Base-by-base conservation (phyloP, 225 moss, liverwort and hornwort genomes). In the Rhytidiadelphus loreus region DNA sequence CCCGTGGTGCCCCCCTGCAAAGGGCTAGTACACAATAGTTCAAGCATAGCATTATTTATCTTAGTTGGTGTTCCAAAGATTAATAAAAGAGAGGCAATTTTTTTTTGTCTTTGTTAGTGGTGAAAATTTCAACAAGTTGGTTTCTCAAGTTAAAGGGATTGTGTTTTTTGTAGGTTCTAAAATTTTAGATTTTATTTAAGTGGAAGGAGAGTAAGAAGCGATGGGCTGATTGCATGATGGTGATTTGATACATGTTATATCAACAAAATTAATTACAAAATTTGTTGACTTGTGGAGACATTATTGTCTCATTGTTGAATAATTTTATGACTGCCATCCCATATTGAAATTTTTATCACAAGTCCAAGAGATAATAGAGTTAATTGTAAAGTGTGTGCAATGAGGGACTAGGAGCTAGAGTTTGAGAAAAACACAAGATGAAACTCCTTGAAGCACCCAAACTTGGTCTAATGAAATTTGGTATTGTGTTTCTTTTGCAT, bases 371-470 rank as follows among this genome's bases (percentile, higher is more conserved):
- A 57, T 3, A 9, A 65, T 35, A 35, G 30, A 18, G 10, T 18
- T 9, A 35, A 35, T 35, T 4, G 8, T 35, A 35, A 33, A 29
- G 29, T 61, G 18, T 64, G 9, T 35, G 33, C 64, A 33, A 64
- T 9, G 33, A 9, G 5, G 33, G 33, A 64, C 9, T 2, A 18
- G 0, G 33, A 63, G 2, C 7, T 0, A 0, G 33, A 35, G 35
- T 33, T 64, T 33, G 33, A 35, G 18, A 64, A 63, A 63, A 63
- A 35, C 0, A 9, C 8, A 65, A 0, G 35, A 19, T 10, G 2
- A 64, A 64, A 35, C 1, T 65, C 35, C 5, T 10, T 65, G 19
- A 65, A 65, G 35, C 35, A 65, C 10, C 19, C 35, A 65, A 35
- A 65, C 19, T 32, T 8, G 17, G 33, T 33, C 3, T 33, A 0